Percentiles rank a stretch among this genome's conserved stretches.
Conservation (phyloP, 352 stramenopile species). For the Achlya hypogyna region DNA sequence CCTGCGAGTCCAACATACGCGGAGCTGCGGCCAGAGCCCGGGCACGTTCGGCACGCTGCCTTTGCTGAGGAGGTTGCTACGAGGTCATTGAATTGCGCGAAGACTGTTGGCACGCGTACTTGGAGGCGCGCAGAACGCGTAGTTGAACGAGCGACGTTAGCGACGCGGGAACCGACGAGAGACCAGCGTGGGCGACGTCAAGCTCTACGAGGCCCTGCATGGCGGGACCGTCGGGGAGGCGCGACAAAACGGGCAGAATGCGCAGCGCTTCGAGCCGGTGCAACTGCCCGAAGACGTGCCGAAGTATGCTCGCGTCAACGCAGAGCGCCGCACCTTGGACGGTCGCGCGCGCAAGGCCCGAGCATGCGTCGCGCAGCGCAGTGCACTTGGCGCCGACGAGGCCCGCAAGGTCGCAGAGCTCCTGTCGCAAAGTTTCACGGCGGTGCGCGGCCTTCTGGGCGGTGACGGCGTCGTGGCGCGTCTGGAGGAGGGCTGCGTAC, state of each 20-base stretch:
- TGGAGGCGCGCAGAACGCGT: background rate
- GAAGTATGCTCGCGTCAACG: background rate
- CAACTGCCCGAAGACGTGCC: background rate
- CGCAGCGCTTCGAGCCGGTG: background rate
- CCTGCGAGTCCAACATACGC: background rate
- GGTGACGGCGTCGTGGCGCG: slow-evolving; percentile 21
- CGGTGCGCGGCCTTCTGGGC: slow-evolving; percentile 15
- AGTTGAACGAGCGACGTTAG: background rate
- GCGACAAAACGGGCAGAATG: background rate
- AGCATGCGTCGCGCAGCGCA: background rate
- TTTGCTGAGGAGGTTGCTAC: slow-evolving; percentile 6
- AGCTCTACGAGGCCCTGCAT: background rate
- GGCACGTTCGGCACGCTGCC: background rate
- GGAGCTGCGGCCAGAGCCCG: background rate
- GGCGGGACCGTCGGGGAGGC: background rate
- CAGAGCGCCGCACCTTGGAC: background rate
- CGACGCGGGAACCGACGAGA: background rate
- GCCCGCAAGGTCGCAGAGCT: background rate
- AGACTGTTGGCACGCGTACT: background rate
- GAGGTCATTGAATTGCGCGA: background rate
- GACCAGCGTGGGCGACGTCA: slow-evolving; percentile 1
- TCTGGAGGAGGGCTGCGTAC: slow-evolving; percentile 23
- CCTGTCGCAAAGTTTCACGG: background rate
- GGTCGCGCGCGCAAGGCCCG: background rate
- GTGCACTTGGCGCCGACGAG: background rate